These are phyloP conservation scores for Xylaria sp. DNA, from an alignment of 2,329 filamentous ascomycete genomes.

Conservation along the genomic window DNA sequence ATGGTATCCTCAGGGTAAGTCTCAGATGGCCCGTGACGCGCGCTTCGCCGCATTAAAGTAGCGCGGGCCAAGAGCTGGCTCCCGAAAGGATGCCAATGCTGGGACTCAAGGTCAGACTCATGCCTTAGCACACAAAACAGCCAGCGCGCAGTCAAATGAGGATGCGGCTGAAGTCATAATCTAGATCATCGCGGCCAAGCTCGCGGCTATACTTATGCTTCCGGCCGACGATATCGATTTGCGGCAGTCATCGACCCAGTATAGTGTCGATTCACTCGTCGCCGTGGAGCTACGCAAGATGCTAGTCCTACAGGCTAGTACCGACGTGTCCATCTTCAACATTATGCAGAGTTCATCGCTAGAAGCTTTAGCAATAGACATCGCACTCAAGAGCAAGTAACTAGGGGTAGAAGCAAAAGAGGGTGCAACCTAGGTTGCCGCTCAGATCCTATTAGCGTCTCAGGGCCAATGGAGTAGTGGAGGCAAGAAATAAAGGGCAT, in stretches of 20 bases:
- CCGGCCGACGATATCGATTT: not conserved
- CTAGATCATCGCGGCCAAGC: not conserved
- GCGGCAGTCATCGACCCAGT: not conserved
- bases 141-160: not conserved
- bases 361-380: not conserved
- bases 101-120: too few relatives aligned
- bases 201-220: slow-evolving; percentile 1
- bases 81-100: too few relatives aligned
- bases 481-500: too few relatives aligned
- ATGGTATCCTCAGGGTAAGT: not conserved
- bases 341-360: not conserved
- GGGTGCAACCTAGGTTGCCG: too few relatives aligned
- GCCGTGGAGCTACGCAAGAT: slow-evolving; percentile 12
- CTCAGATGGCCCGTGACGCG: not conserved
- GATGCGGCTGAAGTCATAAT: not conserved
- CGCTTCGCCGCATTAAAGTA: not conserved
- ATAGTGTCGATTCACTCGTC: slow-evolving; percentile 16
- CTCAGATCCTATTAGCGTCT: too few relatives aligned
- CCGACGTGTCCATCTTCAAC: slow-evolving; percentile 4
- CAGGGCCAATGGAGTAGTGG: too few relatives aligned
- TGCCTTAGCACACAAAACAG: too few relatives aligned
- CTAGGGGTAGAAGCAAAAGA: too few relatives aligned
- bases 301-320: not conserved
- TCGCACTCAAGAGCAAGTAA: not conserved
- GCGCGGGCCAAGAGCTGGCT: too few relatives aligned